phyloP scores from a whole-genome alignment of 202 grass and related monocot genomes.

The Musa balbisiana region DNA sequence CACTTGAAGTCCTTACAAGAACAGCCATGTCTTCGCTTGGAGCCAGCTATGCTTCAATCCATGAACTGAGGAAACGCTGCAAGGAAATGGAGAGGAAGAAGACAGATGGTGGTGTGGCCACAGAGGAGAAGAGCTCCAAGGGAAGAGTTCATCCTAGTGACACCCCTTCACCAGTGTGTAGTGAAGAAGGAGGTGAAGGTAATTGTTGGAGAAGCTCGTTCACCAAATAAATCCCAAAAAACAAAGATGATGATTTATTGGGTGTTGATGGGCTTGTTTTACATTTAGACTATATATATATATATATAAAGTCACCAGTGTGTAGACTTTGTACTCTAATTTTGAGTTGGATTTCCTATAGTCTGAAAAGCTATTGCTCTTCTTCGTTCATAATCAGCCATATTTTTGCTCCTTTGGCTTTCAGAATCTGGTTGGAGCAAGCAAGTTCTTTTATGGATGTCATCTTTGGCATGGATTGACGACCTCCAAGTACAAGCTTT shows the following conservation, averaged over 20 bases:
- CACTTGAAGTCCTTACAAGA: not conserved
- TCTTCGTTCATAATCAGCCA: no score
- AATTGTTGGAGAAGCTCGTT: not conserved
- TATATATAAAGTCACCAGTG: no score
- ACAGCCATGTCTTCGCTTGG: not conserved
- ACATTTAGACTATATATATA: no score
- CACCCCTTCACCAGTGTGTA: not conserved
- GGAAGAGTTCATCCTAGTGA: not conserved
- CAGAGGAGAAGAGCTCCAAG: not conserved
- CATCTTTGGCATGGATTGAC: no score
- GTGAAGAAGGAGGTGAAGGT: not conserved
- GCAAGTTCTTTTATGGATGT: no score
- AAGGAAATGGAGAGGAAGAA: not conserved
- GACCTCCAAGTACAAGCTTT: no score
- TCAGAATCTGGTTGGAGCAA: no score
- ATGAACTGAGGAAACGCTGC: not conserved
- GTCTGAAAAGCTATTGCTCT: no score
- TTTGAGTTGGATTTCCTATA: no score
- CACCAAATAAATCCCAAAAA: not conserved
- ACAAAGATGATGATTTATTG: not conserved
- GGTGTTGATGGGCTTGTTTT: not conserved
- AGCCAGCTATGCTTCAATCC: not conserved
- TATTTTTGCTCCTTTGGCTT: no score
- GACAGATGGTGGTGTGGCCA: not conserved
- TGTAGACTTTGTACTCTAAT: no score